Evolutionary conservation across 2,329 filamentous ascomycete species (phyloP).

Genomic region (Pyrenophora graminea): DNA sequence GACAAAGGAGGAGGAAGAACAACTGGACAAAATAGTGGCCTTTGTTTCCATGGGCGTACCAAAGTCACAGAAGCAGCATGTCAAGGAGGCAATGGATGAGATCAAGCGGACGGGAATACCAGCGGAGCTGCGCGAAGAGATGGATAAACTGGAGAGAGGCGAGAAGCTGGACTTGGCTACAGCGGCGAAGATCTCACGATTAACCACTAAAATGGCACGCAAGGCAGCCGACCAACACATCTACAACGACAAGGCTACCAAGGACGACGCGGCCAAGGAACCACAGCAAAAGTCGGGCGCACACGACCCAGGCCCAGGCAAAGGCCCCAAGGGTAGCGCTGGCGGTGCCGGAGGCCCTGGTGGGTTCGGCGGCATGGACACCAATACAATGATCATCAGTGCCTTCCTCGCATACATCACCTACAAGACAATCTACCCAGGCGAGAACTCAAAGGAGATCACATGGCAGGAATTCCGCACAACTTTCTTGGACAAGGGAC

Average conservation of each 20-base stretch:
- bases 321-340: constrained; percentile 31
- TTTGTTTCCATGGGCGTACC: constrained; percentile 64
- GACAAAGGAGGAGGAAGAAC: constrained; percentile 60
- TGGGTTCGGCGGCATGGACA: constrained; percentile 52
- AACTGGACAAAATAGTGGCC: constrained; percentile 61
- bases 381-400: constrained; percentile 60
- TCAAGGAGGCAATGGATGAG: constrained; percentile 64
- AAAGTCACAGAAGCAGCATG: constrained; percentile 61
- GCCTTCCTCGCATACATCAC: constrained; percentile 66
- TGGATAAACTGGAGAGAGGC: constrained; percentile 59
- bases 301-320: constrained; percentile 51
- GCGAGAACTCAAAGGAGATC: constrained; percentile 74
- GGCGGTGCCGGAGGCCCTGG: constrained; percentile 22
- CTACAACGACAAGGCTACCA: constrained; percentile 26
- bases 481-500: constrained; percentile 92
- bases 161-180: constrained; percentile 57
- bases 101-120: constrained; percentile 73
- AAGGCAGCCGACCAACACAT: constrained; percentile 51
- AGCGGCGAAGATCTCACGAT: constrained; percentile 63
- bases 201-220: constrained; percentile 61
- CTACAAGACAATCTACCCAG: constrained; percentile 65
- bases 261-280: constrained; percentile 32
- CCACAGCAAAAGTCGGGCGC: constrained; percentile 51
- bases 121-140: constrained; percentile 66
- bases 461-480: constrained; percentile 97